Evolutionary conservation across 139 green algal species (phyloP).

Genomic region (Desmodesmus armatus): DNA sequence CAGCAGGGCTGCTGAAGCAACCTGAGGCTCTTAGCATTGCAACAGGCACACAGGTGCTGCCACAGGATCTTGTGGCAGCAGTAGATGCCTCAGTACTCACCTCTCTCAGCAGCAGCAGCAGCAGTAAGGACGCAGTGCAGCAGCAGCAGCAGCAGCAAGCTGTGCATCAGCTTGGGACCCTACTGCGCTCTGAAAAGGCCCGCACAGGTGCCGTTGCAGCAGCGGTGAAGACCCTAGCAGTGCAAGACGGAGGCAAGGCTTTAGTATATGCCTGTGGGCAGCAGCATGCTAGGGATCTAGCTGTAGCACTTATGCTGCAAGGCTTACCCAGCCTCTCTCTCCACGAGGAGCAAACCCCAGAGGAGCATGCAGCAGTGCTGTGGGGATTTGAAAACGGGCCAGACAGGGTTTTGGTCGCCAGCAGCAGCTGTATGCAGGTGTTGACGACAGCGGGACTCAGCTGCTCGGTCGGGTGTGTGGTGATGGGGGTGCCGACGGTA

Average conservation of each 20-base stretch:
- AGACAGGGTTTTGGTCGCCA: slow-evolving; percentile 14
- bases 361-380: slow-evolving; percentile 16
- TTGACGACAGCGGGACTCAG: neutral
- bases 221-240: too few species aligned
- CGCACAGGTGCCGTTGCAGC: too few species aligned
- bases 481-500: neutral
- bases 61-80: neutral
- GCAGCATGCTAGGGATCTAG: neutral
- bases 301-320: slow-evolving; percentile 26
- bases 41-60: neutral
- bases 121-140: neutral
- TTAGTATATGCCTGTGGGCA: neutral
- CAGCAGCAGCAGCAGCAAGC: slow-evolving; percentile 6
- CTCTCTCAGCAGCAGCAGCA: neutral
- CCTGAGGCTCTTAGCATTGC: neutral
- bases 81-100: neutral
- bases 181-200: too few species aligned
- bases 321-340: slow-evolving; percentile 21
- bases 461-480: neutral
- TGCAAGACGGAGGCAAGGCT: too few species aligned
- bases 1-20: neutral
- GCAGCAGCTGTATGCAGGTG: neutral
- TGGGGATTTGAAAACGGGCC: neutral
- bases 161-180: too few species aligned
- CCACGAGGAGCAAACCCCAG: neutral